Base-by-base conservation (phyloP, 768 basidiomycete genomes). In the Suillus brevipes region DNA sequence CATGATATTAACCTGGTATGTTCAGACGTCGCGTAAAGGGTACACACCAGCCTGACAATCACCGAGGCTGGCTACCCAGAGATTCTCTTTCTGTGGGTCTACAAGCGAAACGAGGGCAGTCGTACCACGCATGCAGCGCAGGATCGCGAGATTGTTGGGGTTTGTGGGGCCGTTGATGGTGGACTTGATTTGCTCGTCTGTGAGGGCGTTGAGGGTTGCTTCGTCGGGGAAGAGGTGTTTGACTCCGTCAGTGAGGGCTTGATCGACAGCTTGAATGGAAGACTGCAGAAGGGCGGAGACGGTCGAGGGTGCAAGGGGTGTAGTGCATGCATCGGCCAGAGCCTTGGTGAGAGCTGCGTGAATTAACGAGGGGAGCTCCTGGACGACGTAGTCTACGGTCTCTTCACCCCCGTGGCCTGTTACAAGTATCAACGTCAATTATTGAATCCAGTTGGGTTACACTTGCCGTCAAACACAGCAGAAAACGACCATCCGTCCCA, bases 21-120 rank as follows among this genome's bases (percentile, higher is more conserved):
- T 50, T 57, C n/a, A 62, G 43, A 10, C 58, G 2, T 34, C 4
- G 14, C 14, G 28, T 8, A 34, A n/a, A 34, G 52, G 20, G 31
- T 12, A 66, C 79, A 62, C 64, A 85, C 86, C 79, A 64, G 84
- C 85, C 67, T 79, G 79, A 67, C 85, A 85, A 70, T 87, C 86
- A 5, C 86, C 86, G 42, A 86, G 73, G 70, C 83, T 85, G 4
- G 83, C 85, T 14, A 86, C 83, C 84, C 85, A 87, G 1, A 86
- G 66, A 64, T 85, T 82, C 28, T 76, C 73, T 14, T 68, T 72
- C 16, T 63, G 49, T 5, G 84, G 81, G 64, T 85, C 81, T 12
- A 83, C 68, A 34, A 87, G 72, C 6, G 85, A 75, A 40, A 86
- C 70, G 12, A 86, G 76, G 4, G 78, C 83, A 1, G 86, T 87